Evolutionary conservation across 148 eudicot genomes (phyloP).

Genomic region (Suaeda aralocaspica): DNA sequence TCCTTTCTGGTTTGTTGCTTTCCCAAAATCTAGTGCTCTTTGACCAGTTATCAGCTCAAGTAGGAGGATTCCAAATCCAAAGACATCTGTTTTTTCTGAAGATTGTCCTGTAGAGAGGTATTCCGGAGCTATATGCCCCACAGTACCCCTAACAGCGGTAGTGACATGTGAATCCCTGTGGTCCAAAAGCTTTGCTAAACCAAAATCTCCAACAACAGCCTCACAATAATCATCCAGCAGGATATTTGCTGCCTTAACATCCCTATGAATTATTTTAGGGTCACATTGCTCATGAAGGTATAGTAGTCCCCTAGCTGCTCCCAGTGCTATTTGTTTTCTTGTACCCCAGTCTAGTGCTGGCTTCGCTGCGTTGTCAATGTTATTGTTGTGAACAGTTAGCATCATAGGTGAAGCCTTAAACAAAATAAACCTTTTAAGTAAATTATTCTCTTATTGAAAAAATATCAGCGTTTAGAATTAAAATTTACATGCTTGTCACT

Average conservation of each 20-base stretch:
- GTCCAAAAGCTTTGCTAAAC: slow-evolving; percentile 23
- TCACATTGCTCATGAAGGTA: slow-evolving; percentile 98
- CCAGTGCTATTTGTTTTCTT: slow-evolving; percentile 81
- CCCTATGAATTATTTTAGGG: slow-evolving; percentile 94
- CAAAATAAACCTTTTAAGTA: too few species aligned
- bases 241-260: slow-evolving; percentile 96
- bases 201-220: slow-evolving; percentile 55
- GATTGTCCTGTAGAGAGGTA: slow-evolving; percentile 31
- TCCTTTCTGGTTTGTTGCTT: slow-evolving; percentile 25
- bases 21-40: slow-evolving; percentile 27
- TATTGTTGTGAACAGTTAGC: neutral
- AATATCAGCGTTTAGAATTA: too few species aligned
- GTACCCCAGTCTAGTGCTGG: slow-evolving; percentile 86
- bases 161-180: slow-evolving; percentile 28
- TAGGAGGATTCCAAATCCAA: slow-evolving; percentile 26
- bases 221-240: slow-evolving; percentile 82
- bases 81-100: slow-evolving; percentile 28
- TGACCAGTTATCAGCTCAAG: slow-evolving; percentile 29
- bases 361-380: slow-evolving; percentile 46
- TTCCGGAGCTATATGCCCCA: slow-evolving; percentile 20
- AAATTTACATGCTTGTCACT: too few species aligned
- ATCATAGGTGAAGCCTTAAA: neutral
- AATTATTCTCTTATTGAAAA: too few species aligned
- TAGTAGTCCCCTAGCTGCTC: slow-evolving; percentile 84
- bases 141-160: slow-evolving; percentile 28